Base-by-base conservation (phyloP, 352 stramenopile species). In the Pythium rishiriense region DNA sequence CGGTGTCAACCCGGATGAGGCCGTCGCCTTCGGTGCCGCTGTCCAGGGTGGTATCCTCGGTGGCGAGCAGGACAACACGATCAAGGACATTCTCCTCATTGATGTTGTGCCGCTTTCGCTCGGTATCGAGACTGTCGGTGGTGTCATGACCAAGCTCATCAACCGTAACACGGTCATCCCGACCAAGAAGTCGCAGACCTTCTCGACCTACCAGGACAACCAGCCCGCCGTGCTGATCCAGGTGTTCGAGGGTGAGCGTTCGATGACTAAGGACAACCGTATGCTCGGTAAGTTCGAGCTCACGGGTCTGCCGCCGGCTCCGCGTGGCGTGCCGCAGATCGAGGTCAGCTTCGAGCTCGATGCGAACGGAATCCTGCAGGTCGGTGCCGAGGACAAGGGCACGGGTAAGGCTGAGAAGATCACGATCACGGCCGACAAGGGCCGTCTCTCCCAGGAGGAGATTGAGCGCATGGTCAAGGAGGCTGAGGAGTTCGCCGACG, bases 201-300 rank as follows among this genome's bases (percentile, higher is more conserved):
- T 99, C 83, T 98, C 94, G 55, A 99, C 98, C 17, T 98, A 98
- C 83, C 85, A 98, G 71, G 97, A 99, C 83, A 99, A 99, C 85
- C 97, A 99, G 81, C 96, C 89, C 22, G 79, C 76, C 53, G 79
- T 94, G 66, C 61, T 86, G 50, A 91, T 91, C 72, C 81, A 91
- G 69, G 97, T 99, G 31, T 99, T 97, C 69, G 97, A 99, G 81
- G 98, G 98, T 70, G 98, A 99, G 73, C 93, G 98, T 81, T 86
- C 96, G 47, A 99, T 99, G 96, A 99, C 96, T 57, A 99, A 99
- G 82, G 96, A 99, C 85, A 99, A 99, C 88, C 96, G 98, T 79
- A 74, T 98, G 48, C 87, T 99, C 57, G 98, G 98, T 82, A 98
- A 99, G 83, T 99, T 99, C 73, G 97, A 99, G 72, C 87, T 99